phyloP scores from a whole-genome alignment of 208 protist genomes.

The Wallacemonas rigidus region DNA sequence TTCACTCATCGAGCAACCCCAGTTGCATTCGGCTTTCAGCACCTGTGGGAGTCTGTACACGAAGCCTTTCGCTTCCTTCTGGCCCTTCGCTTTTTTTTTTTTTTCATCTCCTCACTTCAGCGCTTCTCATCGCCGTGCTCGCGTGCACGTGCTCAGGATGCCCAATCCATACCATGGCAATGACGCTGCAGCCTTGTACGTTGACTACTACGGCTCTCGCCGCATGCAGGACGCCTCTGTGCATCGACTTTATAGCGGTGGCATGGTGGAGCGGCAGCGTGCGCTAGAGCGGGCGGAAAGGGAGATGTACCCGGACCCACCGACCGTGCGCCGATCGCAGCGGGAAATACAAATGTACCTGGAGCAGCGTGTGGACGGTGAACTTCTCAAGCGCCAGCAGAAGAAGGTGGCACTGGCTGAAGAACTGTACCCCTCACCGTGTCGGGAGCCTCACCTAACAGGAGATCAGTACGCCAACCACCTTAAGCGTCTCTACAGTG shows the following conservation, averaged over 20 bases:
- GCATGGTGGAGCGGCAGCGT: conserved; percentile 43
- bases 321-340: conserved; percentile 47
- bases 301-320: conserved; percentile 47
- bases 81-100: neutral
- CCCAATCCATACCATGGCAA: conserved; percentile 72
- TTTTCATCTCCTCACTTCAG: neutral
- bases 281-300: conserved; percentile 42
- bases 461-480: conserved; percentile 43
- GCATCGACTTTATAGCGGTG: conserved; percentile 63
- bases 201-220: conserved; percentile 77
- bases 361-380: conserved; percentile 56
- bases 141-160: conserved; percentile 31
- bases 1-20: no score
- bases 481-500: conserved; percentile 69
- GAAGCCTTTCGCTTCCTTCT: no score
- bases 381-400: conserved; percentile 74
- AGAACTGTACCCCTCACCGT: conserved; percentile 53
- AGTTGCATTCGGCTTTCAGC: no score
- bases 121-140: neutral
- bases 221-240: conserved; percentile 76
- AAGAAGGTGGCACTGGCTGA: conserved; percentile 52
- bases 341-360: conserved; percentile 71
- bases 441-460: conserved; percentile 27
- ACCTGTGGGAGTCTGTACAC: no score
- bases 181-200: conserved; percentile 63